phyloP scores from a whole-genome alignment of 495 filamentous ascomycete genomes.

The Penicillium cosmopolitanum region DNA sequence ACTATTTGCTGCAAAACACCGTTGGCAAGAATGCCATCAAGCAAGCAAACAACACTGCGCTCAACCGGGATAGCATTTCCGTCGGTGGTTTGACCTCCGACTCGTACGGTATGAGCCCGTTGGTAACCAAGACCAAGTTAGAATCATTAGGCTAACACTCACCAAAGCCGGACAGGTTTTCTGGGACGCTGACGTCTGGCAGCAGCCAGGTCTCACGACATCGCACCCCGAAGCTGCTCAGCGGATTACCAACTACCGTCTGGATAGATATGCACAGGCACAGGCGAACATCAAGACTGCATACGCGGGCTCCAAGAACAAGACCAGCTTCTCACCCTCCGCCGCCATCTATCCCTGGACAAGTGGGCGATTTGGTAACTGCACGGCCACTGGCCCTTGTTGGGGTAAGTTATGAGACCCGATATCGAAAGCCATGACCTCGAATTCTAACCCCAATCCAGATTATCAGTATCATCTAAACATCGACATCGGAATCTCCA shows the following conservation, averaged over 20 bases:
- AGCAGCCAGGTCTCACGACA: constrained; percentile 65
- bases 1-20: constrained; percentile 72
- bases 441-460: too few species aligned
- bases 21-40: constrained; percentile 56
- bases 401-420: constrained; percentile 36
- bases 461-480: constrained; percentile 64
- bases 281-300: constrained; percentile 51
- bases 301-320: constrained; percentile 53
- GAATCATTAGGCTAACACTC: too few species aligned
- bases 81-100: constrained; percentile 66
- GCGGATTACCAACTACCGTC: constrained; percentile 62
- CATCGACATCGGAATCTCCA: constrained; percentile 69
- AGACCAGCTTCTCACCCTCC: constrained; percentile 51
- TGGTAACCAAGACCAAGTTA: too few species aligned
- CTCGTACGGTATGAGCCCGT: constrained; percentile 43
- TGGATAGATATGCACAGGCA: constrained; percentile 55
- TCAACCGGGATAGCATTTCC: constrained; percentile 61
- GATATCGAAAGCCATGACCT: too few species aligned
- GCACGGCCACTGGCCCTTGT: constrained; percentile 67
- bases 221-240: constrained; percentile 60
- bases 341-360: constrained; percentile 68
- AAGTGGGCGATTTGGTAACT: constrained; percentile 66
- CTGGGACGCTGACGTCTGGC: constrained; percentile 71
- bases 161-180: constrained; percentile 57
- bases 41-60: constrained; percentile 37